These are phyloP conservation scores for Alternaria incomplexa DNA, from an alignment of 2,329 filamentous ascomycete genomes.

Conservation along the genomic window DNA sequence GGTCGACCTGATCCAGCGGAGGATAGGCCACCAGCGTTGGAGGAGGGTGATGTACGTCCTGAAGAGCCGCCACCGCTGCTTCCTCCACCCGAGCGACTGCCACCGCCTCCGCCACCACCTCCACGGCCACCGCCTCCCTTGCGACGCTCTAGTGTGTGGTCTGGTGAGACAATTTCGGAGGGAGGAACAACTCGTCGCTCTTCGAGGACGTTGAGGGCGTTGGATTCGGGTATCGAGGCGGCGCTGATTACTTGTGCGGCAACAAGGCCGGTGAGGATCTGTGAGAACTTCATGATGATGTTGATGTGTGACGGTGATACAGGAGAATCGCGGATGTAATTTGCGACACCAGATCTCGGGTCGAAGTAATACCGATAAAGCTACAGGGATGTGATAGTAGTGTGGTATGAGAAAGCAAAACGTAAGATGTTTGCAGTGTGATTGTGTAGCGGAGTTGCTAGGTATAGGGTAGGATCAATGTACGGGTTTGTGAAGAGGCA, in stretches of 20 bases:
- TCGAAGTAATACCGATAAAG: not conserved
- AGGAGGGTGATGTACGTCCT: conserved; percentile 30
- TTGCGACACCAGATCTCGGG: conserved; percentile 6
- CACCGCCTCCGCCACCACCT: conserved; percentile 33
- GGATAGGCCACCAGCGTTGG: conserved; percentile 53
- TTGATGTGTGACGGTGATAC: conserved; percentile 9
- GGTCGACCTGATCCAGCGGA: conserved; percentile 63
- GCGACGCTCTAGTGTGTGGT: conserved; percentile 44
- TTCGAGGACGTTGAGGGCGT: conserved; percentile 31
- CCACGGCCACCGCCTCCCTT: conserved; percentile 48
- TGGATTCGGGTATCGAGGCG: conserved; percentile 35
- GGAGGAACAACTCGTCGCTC: conserved; percentile 19
- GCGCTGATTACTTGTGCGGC: conserved; percentile 30
- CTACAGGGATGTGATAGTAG: not conserved
- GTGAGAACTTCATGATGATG: conserved; percentile 35
- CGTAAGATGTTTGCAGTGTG: not conserved
- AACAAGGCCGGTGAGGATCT: conserved; percentile 29
- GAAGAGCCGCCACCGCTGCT: conserved; percentile 8
- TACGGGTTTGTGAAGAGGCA: conserved; percentile 2
- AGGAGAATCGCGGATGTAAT: conserved; percentile 1
- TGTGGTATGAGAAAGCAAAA: not conserved
- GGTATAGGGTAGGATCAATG: not conserved
- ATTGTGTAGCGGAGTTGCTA: conserved; percentile 11
- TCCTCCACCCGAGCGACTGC: conserved; percentile 17
- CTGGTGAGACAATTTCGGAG: conserved; percentile 36